A percentile compares a stretch with the other conserved stretches of the same genome.
phyloP scores from a whole-genome alignment of 768 basidiomycete genomes.

The Serendipita sp. region DNA sequence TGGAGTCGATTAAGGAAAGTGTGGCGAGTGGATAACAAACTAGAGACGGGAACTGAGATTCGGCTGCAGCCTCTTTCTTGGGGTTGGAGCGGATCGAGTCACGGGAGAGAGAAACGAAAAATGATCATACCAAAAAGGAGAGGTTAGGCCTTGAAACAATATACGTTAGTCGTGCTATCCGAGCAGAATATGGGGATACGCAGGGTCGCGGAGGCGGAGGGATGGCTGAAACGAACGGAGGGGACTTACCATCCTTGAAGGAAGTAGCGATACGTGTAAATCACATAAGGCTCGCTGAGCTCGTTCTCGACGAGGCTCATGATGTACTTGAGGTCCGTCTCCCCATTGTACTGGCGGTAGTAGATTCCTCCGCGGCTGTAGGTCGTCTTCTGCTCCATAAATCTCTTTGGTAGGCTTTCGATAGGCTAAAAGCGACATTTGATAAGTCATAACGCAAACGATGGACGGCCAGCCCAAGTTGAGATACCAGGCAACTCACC shows the following conservation, averaged over 20 bases:
- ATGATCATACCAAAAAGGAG: conserved; percentile 46
- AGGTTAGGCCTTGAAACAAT: conserved; percentile 58
- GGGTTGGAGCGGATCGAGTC: background rate
- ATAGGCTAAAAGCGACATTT: too few relatives aligned
- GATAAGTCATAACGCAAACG: too few relatives aligned
- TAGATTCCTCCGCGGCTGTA: conserved; percentile 20
- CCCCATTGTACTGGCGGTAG: conserved; percentile 62
- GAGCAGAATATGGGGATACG: conserved; percentile 7
- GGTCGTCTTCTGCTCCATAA: background rate
- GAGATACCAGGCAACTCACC: too few relatives aligned
- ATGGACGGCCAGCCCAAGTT: too few relatives aligned
- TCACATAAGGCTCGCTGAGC: conserved; percentile 88
- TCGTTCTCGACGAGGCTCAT: conserved; percentile 81
- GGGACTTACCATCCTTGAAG: conserved; percentile 75
- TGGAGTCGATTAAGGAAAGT: background rate
- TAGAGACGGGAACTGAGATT: background rate
- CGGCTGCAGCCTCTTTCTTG: background rate
- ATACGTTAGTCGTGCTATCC: conserved; percentile 21
- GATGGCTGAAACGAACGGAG: conserved; percentile 8
- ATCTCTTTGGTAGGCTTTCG: too few relatives aligned
- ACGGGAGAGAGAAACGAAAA: background rate
- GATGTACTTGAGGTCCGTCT: conserved; percentile 63
- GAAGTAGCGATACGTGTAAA: conserved; percentile 95
- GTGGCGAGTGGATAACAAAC: background rate
- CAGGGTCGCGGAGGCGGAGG: background rate